phyloP scores from a whole-genome alignment of 2,329 filamentous ascomycete species.

The Cladosporium cucumerinum region DNA sequence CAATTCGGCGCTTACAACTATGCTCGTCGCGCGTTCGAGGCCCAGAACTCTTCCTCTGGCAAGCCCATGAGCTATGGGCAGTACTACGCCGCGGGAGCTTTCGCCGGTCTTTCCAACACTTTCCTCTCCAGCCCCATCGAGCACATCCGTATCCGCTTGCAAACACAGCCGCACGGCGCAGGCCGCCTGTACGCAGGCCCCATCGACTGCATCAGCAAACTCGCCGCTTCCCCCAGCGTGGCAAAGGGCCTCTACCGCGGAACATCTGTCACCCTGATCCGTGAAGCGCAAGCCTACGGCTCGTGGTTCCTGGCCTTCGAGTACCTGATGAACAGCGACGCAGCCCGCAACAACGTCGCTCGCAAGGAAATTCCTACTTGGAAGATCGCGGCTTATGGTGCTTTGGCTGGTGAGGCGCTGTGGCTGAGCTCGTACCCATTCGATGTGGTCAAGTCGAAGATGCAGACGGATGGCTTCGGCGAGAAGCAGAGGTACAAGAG shows the following conservation, averaged over 20 bases:
- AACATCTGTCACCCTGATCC: constrained; percentile 75
- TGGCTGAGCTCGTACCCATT: constrained; percentile 95
- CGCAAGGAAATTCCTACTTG: constrained; percentile 75
- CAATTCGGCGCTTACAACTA: constrained; percentile 98
- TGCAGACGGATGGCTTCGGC: constrained; percentile 96
- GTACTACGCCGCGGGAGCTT: constrained; percentile 87
- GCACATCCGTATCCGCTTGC: constrained; percentile 91
- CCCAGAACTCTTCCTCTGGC: constrained; percentile 55
- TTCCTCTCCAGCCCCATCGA: constrained; percentile 89
- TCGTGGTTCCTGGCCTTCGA: constrained; percentile 95
- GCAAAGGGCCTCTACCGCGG: constrained; percentile 79
- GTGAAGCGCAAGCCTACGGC: constrained; percentile 93
- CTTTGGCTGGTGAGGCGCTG: constrained; percentile 86
- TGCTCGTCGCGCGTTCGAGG: constrained; percentile 81
- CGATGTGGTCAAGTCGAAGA: constrained; percentile 98
- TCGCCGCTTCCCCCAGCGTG: constrained; percentile 66
- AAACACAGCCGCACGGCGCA: constrained; percentile 90
- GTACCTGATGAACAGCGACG: constrained; percentile 91
- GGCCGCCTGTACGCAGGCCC: constrained; percentile 77
- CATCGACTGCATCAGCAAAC: constrained; percentile 83
- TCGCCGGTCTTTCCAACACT: constrained; percentile 87
- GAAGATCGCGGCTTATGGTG: constrained; percentile 90
- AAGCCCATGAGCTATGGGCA: constrained; percentile 67
- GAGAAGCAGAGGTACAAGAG: constrained; percentile 65
- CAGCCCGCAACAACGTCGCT: constrained; percentile 68